Evolutionary conservation across 2,329 filamentous ascomycete species (phyloP), one percentile per base, ranked within the genome.

Genomic region (Tolypocladium inflatum): DNA sequence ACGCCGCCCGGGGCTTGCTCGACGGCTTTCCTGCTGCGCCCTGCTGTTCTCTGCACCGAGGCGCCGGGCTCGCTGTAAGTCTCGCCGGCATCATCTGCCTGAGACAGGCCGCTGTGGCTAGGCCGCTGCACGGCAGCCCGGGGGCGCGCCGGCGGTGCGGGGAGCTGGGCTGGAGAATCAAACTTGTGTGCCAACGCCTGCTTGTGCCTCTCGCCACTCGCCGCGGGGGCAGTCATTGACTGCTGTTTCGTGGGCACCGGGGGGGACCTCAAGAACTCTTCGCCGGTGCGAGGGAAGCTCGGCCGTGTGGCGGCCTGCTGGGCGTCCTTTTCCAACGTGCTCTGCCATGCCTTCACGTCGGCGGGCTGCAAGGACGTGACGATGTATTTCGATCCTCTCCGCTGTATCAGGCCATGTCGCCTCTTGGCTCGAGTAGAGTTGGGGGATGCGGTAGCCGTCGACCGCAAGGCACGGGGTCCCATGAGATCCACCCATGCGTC

Each of bases 401-500:
- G 71, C 59, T 69, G 67, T 57, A 71, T 64, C 8, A 65, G 63
- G n/a, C 65, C 66, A 42, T 65, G 63, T 33, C 62, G 61, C 56
- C 61, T 65, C 57, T 55, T 66, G 52, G 55, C 26, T 41, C 57
- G 60, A 52, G 37, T 55, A 15, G 62, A 43, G 53, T 59, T 64
- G 42, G 62, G 54, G 3, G 57, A 57, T n/a, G 62, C 61, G 4
- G 76, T 76, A 15, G 71, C 57, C 5, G 77, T 79, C 13, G 73
- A 74, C 59, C 78, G 74, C 10, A 86, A 75, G 1, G 88, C 86
- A 56, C 85, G 80, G 15, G 78, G 74, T 2, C 94, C 93, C 65
- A 96, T 79, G n/a, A 94, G 73, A 65, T 94, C 87, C 21, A 85
- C 76, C 94, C 94, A 99, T 5, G 91, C 89, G 64, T 92, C 85